Percentiles rank a stretch among this genome's conserved stretches.
phyloP scores from a whole-genome alignment of 2,329 filamentous ascomycete genomes.

The Beauveria asiatica region DNA sequence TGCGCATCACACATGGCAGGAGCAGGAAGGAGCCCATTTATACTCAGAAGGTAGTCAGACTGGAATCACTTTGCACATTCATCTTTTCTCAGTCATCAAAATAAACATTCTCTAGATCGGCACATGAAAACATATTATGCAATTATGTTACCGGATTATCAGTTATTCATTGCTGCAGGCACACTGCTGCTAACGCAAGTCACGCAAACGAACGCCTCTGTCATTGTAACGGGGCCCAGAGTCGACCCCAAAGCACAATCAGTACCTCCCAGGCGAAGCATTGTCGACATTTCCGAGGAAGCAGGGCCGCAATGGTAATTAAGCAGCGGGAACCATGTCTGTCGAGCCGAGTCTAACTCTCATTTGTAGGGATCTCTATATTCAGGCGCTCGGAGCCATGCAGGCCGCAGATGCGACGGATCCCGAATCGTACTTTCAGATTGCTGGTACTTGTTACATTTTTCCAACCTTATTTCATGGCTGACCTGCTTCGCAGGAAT shows the following conservation, averaged over 20 bases:
- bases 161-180: background rate
- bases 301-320: slow-evolving; percentile 37
- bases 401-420: slow-evolving; percentile 33
- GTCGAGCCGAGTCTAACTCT: slow-evolving; percentile 10
- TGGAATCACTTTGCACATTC: background rate
- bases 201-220: background rate
- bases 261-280: slow-evolving; percentile 36
- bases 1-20: slow-evolving; percentile 2
- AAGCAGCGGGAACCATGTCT: background rate
- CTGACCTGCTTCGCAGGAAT: slow-evolving; percentile 22
- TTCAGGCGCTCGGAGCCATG: slow-evolving; percentile 36
- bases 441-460: slow-evolving; percentile 30
- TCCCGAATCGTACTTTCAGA: slow-evolving; percentile 40
- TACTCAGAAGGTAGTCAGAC: background rate
- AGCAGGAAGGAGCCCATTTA: background rate
- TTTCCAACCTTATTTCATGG: too few relatives aligned
- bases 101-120: background rate
- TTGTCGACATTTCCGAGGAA: slow-evolving; percentile 35
- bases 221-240: slow-evolving; percentile 28
- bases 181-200: background rate
- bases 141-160: slow-evolving; percentile 7
- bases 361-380: slow-evolving; percentile 37
- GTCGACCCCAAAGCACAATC: slow-evolving; percentile 29
- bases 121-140: background rate
- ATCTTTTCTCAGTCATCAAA: background rate